Base-by-base conservation (phyloP, 805 yeast genomes). In the Myxozyma monticola region DNA sequence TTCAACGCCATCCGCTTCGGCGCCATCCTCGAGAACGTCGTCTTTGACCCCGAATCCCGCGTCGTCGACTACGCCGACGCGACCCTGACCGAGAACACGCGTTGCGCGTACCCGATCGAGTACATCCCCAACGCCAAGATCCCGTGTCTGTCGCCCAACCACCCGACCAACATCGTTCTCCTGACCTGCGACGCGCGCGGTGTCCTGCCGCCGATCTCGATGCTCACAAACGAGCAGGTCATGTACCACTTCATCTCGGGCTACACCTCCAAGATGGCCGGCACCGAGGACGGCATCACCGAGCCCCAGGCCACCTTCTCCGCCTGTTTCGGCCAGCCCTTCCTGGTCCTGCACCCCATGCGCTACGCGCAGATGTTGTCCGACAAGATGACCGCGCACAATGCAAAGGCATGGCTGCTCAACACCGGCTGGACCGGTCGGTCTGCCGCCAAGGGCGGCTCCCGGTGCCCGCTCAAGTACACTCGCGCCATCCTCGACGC, bases 361-460 rank as follows among this genome's bases (percentile, higher is more conserved):
- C 85, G 84, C 72, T 91, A 91, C 72, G 98, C 98, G 39, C 87
- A 88, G 72, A 96, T 91, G 83, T 80, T 91, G 65, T 84, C 96
- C 49, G 91, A 88, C 71, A 91, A 90, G 80, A 93, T 91, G 78
- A 72, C 85, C 49, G 69, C 85, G 69, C 93, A 90, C 76, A 83
- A 83, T 62, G 89, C 97, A 45, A 80, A 81, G 66, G 98, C 99
- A 50, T 91, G 96, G 96, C 80, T 91, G 71, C 80, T 91, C 69
- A 91, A 91, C 77, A 91, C 99, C 61, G 99, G 99, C 58, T 91
- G 99, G 99, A 88, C 90, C 59, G 99, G 99, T 56, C 82, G 90
- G 63, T 85, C 96, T 54, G 95, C 87, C 60, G 76, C 88, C 48
- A 79, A 82, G 69, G 98, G 97, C 64, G 99, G 98, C 69, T 85